A percentile compares a stretch with the other conserved stretches of the same genome.
phyloP scores from a whole-genome alignment of 164 flowering plant genomes.

The Vitis rupestris region DNA sequence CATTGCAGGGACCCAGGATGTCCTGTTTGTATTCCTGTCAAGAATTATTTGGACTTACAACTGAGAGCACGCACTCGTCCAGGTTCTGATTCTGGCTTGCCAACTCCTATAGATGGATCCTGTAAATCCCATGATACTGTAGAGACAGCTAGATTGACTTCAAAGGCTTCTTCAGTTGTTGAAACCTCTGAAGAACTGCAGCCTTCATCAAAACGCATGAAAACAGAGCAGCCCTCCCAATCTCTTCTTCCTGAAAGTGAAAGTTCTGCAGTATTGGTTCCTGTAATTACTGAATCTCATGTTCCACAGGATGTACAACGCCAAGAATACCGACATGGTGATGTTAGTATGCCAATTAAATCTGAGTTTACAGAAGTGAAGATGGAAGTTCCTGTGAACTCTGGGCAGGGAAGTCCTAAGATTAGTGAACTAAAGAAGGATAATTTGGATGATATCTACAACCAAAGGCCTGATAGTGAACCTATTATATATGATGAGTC shows the following conservation, averaged over 20 bases:
- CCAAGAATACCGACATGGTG: constrained; percentile 36
- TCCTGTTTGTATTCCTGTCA: constrained; percentile 80
- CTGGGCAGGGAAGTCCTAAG: constrained; percentile 33
- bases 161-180: constrained; percentile 26
- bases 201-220: constrained; percentile 52
- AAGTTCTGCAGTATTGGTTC: constrained; percentile 9
- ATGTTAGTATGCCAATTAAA: constrained; percentile 30
- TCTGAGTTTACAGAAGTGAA: constrained; percentile 51
- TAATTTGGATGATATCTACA: constrained; percentile 27
- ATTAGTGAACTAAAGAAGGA: constrained; percentile 34
- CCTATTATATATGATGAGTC: constrained; percentile 32
- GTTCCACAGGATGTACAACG: constrained; percentile 25
- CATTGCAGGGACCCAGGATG: constrained; percentile 50
- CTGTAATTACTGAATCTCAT: constrained; percentile 26
- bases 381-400: constrained; percentile 36
- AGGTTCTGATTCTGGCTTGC: constrained; percentile 21
- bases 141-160: constrained; percentile 24
- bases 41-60: constrained; percentile 28
- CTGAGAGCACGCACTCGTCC: constrained; percentile 28
- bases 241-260: constrained; percentile 30
- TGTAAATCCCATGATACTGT: constrained; percentile 36
- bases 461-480: constrained; percentile 35
- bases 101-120: constrained; percentile 14
- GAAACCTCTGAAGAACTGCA: constrained; percentile 47
- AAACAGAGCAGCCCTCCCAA: constrained; percentile 49